Conservation (phyloP, 768 basidiomycete genomes). For the Glaciozyma martinii region DNA sequence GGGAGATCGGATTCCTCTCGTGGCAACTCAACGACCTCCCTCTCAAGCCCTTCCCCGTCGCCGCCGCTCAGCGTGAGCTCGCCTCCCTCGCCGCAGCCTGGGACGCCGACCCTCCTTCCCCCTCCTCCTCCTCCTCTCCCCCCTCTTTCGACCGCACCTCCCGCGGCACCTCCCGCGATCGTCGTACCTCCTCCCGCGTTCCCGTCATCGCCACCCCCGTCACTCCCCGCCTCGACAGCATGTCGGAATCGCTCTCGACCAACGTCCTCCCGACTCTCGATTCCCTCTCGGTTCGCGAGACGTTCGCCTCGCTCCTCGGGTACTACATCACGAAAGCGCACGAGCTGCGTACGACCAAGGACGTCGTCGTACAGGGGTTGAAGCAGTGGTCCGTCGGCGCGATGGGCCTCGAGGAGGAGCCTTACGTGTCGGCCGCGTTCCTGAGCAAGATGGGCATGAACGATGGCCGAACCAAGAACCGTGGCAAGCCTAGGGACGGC, state of each 20-base stretch:
- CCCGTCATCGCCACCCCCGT: slow-evolving; percentile 16
- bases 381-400: slow-evolving; percentile 56
- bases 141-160: not conserved
- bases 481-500: slow-evolving; percentile 11
- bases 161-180: slow-evolving; percentile 3
- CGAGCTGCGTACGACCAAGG: slow-evolving; percentile 46
- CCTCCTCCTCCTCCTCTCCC: not conserved
- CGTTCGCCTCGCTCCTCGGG: slow-evolving; percentile 60
- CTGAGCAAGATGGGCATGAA: slow-evolving; percentile 43
- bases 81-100: slow-evolving; percentile 45
- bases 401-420: slow-evolving; percentile 49
- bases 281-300: slow-evolving; percentile 45
- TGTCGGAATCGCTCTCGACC: slow-evolving; percentile 32
- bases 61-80: slow-evolving; percentile 48
- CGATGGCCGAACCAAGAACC: slow-evolving; percentile 20
- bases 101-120: slow-evolving; percentile 44
- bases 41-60: slow-evolving; percentile 52
- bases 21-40: slow-evolving; percentile 60
- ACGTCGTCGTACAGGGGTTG: slow-evolving; percentile 50
- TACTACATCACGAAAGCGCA: slow-evolving; percentile 55
- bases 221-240: slow-evolving; percentile 32
- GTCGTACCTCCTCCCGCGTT: not conserved
- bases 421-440: slow-evolving; percentile 49
- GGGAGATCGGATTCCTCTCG: slow-evolving; percentile 50
- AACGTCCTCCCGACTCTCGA: slow-evolving; percentile 34